Evolutionary conservation across 768 basidiomycete genomes (phyloP).

Genomic region (Boletus barrowsii): DNA sequence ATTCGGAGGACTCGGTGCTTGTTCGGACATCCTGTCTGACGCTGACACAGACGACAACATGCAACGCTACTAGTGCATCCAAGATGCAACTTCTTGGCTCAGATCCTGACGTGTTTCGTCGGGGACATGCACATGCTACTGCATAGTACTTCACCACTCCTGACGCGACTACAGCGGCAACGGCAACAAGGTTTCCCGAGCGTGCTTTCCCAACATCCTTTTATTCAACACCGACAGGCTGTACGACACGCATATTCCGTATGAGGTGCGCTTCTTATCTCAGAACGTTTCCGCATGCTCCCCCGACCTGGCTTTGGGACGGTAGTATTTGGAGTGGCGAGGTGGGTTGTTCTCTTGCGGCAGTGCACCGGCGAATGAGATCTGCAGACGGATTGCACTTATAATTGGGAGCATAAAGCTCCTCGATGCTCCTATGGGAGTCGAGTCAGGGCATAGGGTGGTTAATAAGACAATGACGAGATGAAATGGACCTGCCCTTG

Average conservation of each 20-base stretch:
- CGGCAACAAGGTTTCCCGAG: conserved; percentile 66
- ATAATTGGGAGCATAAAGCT: conserved; percentile 81
- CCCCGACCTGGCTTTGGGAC: conserved; percentile 57
- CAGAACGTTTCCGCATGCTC: conserved; percentile 73
- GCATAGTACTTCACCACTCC: conserved; percentile 87
- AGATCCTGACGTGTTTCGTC: conserved; percentile 78
- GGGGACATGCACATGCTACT: conserved; percentile 94
- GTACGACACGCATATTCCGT: conserved; percentile 46
- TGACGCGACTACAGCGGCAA: no score
- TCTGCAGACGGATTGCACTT: conserved; percentile 77
- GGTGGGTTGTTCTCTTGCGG: conserved; percentile 81
- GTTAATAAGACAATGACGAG: neutral
- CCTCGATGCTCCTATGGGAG: conserved; percentile 69
- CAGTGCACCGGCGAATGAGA: conserved; percentile 76
- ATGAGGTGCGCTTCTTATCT: conserved; percentile 86
- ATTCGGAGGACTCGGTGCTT: conserved; percentile 33
- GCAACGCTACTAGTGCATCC: conserved; percentile 36
- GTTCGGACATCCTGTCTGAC: neutral
- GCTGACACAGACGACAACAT: conserved; percentile 17
- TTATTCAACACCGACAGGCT: no score
- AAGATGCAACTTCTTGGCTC: conserved; percentile 87
- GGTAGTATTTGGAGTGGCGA: no score
- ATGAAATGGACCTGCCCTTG: conserved; percentile 73
- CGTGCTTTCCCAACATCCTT: conserved; percentile 32
- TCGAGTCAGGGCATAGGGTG: conserved; percentile 15